Percentiles rank a stretch among this genome's conserved stretches.
These are phyloP conservation scores for Penicillium alfredii DNA, from an alignment of 495 filamentous ascomycete species.

Conservation along the genomic window DNA sequence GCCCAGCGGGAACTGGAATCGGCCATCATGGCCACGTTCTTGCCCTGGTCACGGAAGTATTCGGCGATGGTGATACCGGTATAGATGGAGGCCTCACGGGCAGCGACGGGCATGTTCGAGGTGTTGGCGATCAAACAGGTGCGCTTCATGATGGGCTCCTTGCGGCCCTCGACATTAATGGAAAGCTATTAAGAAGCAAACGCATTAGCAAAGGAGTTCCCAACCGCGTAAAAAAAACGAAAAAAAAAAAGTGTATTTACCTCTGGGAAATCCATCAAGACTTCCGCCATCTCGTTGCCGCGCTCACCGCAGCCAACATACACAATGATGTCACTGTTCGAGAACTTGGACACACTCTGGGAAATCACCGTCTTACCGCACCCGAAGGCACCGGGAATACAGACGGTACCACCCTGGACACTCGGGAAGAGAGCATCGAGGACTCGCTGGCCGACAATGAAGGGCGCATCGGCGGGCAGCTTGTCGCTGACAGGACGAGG, in stretches of 20 bases:
- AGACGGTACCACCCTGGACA: slow-evolving; percentile 95
- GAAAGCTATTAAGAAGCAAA: slow-evolving; percentile 52
- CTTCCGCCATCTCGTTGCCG: slow-evolving; percentile 99
- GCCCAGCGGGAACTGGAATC: slow-evolving; percentile 98
- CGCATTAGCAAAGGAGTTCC: background rate
- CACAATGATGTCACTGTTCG: slow-evolving; percentile 97
- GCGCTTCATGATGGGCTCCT: slow-evolving; percentile 99
- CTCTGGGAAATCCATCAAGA: slow-evolving; percentile 98
- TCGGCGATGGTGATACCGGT: slow-evolving; percentile 97
- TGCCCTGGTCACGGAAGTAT: slow-evolving; percentile 98
- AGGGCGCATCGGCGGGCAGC: slow-evolving; percentile 76
- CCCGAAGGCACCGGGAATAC: slow-evolving; percentile 96
- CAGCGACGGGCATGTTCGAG: slow-evolving; percentile 99
- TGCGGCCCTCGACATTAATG: slow-evolving; percentile 83
- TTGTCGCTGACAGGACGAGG: slow-evolving; percentile 87
- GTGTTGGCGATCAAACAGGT: slow-evolving; percentile 98
- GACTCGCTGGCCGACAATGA: slow-evolving; percentile 94
- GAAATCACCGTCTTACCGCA: slow-evolving; percentile 99
- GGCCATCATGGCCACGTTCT: slow-evolving; percentile 99
- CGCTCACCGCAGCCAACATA: slow-evolving; percentile 98
- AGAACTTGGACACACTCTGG: slow-evolving; percentile 98
- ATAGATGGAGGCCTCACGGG: slow-evolving; percentile 98
- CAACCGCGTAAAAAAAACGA: too few relatives aligned
- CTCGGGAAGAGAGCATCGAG: slow-evolving; percentile 96
- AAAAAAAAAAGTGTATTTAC: slow-evolving; percentile 32